Conservation (phyloP, 768 basidiomycete genomes). For the Mycena floridula region DNA sequence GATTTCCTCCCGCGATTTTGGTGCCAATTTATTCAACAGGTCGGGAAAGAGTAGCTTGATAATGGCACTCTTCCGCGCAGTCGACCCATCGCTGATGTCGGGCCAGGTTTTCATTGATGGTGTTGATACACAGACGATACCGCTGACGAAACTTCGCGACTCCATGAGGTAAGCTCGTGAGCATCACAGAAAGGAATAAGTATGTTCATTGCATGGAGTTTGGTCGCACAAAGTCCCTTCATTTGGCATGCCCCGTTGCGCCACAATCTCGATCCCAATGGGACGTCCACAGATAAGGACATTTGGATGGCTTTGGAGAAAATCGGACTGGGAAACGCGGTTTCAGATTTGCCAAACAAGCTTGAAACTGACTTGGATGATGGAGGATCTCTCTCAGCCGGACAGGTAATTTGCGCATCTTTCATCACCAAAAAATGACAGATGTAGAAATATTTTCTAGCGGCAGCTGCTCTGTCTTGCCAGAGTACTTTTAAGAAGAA, state of each 20-base stretch:
- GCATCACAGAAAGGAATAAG: not conserved
- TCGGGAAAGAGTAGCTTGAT: conserved; percentile 7
- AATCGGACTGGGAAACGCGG: conserved; percentile 1
- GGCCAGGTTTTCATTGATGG: conserved; percentile 7
- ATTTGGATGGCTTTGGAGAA: conserved; percentile 6
- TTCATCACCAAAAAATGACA: no score
- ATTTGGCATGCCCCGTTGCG: conserved; percentile 3
- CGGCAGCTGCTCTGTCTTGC: conserved; percentile 9
- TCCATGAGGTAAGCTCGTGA: conserved; percentile 2
- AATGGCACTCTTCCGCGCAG: conserved; percentile 5
- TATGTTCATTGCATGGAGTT: conserved; percentile 1
- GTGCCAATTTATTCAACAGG: not conserved
- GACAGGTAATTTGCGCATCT: no score
- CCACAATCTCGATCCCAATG: conserved; percentile 3
- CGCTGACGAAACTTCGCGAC: conserved; percentile 1
- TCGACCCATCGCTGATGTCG: conserved; percentile 1
- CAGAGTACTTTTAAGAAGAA: conserved; percentile 3
- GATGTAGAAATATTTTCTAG: not conserved
- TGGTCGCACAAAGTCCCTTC: conserved; percentile 6
- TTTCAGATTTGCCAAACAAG: no score
- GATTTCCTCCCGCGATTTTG: no score
- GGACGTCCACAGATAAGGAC: not conserved
- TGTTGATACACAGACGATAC: conserved; percentile 3
- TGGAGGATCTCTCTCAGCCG: conserved; percentile 3
- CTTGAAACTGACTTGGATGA: conserved; percentile 3